A percentile compares a stretch with the other conserved stretches of the same genome.
These are phyloP conservation scores for Carex kokanica DNA, from an alignment of 176 grass and related monocot species.

Conservation along the genomic window DNA sequence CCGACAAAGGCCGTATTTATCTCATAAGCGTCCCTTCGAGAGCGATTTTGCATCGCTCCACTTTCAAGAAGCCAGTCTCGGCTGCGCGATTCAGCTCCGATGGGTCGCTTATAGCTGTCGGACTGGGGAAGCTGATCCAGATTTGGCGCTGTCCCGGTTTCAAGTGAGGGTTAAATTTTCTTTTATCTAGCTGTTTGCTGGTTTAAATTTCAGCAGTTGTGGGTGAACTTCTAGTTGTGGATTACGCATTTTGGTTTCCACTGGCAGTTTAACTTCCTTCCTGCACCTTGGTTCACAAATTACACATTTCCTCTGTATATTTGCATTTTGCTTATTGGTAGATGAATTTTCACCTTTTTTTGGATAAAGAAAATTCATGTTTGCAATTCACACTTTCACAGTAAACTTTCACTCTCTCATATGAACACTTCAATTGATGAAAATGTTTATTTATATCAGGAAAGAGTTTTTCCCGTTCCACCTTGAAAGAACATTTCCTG, in stretches of 20 bases:
- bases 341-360: background rate
- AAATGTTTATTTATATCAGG: conserved; percentile 28
- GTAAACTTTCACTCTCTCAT: background rate
- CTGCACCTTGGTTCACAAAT: background rate
- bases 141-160: conserved; percentile 90
- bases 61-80: conserved; percentile 60
- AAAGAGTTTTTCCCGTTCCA: conserved; percentile 93
- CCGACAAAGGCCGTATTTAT: conserved; percentile 40
- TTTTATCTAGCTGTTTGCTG: background rate
- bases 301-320: background rate
- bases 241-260: background rate
- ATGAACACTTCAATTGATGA: background rate
- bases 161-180: background rate
- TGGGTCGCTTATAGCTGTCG: conserved; percentile 65
- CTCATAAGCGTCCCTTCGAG: conserved; percentile 75
- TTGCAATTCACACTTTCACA: background rate
- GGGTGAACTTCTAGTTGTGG: background rate
- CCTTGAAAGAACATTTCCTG: conserved; percentile 70
- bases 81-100: conserved; percentile 72
- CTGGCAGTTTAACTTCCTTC: background rate
- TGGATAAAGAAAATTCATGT: background rate
- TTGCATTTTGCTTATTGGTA: background rate
- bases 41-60: conserved; percentile 66
- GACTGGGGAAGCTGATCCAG: conserved; percentile 73
- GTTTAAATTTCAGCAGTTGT: background rate